Evolutionary conservation across 164 flowering plant genomes (phyloP).

Genomic region (Dillenia turbinata): DNA sequence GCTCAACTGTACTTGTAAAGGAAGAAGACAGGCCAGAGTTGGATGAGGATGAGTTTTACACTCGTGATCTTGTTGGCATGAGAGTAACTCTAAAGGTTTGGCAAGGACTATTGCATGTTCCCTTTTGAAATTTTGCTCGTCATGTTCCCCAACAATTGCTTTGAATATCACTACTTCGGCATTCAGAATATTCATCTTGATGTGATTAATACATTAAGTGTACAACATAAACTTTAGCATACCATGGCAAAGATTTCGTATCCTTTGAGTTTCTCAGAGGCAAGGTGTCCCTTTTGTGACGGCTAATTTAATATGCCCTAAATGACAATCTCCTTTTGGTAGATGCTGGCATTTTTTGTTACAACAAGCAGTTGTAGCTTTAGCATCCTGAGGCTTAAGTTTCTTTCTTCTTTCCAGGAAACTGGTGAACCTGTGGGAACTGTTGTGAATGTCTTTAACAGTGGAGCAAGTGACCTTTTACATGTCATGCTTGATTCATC

Average conservation of each 20-base stretch:
- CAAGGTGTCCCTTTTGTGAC: too few species aligned
- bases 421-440: slow-evolving; percentile 71
- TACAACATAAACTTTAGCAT: too few species aligned
- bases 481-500: slow-evolving; percentile 56
- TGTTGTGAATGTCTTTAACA: slow-evolving; percentile 62
- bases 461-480: slow-evolving; percentile 74
- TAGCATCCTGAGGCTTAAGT: slow-evolving; percentile 1
- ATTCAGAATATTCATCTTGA: too few species aligned
- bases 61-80: slow-evolving; percentile 93
- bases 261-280: too few species aligned
- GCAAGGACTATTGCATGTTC: background rate
- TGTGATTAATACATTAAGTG: too few species aligned
- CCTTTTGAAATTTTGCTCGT: background rate
- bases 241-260: too few species aligned
- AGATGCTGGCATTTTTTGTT: background rate
- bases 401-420: slow-evolving; percentile 45
- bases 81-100: slow-evolving; percentile 80
- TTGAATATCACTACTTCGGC: too few species aligned
- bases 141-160: background rate
- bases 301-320: too few species aligned
- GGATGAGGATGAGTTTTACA: slow-evolving; percentile 84
- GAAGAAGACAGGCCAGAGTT: slow-evolving; percentile 73
- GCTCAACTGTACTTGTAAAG: slow-evolving; percentile 69
- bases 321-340: too few species aligned
- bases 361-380: background rate